Evolutionary conservation across 2,329 filamentous ascomycete genomes (phyloP).

Genomic region (Pseudovirgaria hyperparasitica): DNA sequence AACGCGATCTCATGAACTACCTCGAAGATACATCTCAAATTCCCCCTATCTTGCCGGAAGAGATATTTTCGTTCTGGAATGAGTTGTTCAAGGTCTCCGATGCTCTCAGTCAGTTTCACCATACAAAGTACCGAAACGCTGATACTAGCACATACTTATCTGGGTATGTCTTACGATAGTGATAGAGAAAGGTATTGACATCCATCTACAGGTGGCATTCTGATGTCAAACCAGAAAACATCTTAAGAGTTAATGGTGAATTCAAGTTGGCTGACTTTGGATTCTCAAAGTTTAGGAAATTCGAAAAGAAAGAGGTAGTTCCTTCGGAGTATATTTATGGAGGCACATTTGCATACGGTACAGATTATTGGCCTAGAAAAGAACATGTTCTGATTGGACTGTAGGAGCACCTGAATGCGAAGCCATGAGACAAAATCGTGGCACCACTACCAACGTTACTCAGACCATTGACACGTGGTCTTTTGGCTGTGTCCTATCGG

Average conservation of each 20-base stretch:
- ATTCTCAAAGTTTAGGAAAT: conserved; percentile 15
- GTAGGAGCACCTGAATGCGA: conserved; percentile 7
- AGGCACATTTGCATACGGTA: conserved; percentile 26
- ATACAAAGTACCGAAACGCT: conserved; percentile 5
- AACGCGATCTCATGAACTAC: conserved; percentile 20
- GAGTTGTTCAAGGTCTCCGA: conserved; percentile 16
- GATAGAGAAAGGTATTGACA: background rate
- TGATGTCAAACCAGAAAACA: conserved; percentile 33
- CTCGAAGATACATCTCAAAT: conserved; percentile 14
- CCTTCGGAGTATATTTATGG: conserved; percentile 9
- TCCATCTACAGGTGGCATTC: conserved; percentile 23
- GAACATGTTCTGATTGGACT: background rate
- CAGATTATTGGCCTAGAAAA: conserved; percentile 2
- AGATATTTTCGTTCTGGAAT: conserved; percentile 21
- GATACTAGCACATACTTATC: conserved; percentile 5
- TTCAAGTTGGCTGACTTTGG: conserved; percentile 29
- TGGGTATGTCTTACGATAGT: conserved; percentile 8
- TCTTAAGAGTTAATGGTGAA: conserved; percentile 20
- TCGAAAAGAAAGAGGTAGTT: conserved; percentile 3
- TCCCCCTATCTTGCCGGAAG: conserved; percentile 11
- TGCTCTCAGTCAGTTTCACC: conserved; percentile 16
- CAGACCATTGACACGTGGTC: conserved; percentile 30
- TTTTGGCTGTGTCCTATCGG: conserved; percentile 23
- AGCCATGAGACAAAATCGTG: background rate
- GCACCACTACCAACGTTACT: conserved; percentile 9